Base-by-base conservation (phyloP, 2,329 filamentous ascomycete genomes). In the Ophiocordyceps camponoti-saundersi region DNA sequence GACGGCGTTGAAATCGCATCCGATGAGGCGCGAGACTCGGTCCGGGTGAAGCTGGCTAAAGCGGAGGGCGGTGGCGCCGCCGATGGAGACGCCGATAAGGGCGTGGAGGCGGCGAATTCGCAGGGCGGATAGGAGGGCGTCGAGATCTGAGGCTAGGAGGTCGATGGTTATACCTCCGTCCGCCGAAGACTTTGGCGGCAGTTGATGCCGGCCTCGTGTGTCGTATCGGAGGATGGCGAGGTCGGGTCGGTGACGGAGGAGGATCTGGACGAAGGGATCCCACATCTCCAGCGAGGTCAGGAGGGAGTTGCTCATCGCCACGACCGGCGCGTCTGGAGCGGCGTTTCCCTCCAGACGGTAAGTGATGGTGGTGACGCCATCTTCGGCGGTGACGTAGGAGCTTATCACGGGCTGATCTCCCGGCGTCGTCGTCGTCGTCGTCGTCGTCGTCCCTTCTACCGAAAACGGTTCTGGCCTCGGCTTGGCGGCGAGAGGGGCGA, bases 271-370 rank as follows among this genome's bases (percentile, higher is more conserved):
- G 49, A 93, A 77, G 2, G 70, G 69, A 55, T 92, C 82, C 87
- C 87, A 94, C 74, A 94, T 92, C 59, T 75, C 70, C 52, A 82
- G 72, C 44, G 81, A 79, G 2, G 85, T 85, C 8, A 94, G 74
- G 45, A 94, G 80, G 1, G 82, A 89, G 68, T 93, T 93, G 63
- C 73, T 73, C 53, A 89, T 82, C 20, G 86, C 79, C 12, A 94
- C 70, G 0, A 82, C 73, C 0, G 86, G 86, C 0, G 85, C 83
- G 20, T 73, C 58, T 0, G 79, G 75, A 30, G 79, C 71, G 0
- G 75, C 56, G 52, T 75, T 82, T 47, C 87, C 87, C 61, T 92
- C 84, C 2, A 94, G 72, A 15, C 79, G 74, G 64, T 86, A 94
- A 0, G 79, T 77, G 15, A 93, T 72, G 2, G 66, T 60, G 6